phyloP scores from a whole-genome alignment of 345 rosid species.

The Aegle marmelos region DNA sequence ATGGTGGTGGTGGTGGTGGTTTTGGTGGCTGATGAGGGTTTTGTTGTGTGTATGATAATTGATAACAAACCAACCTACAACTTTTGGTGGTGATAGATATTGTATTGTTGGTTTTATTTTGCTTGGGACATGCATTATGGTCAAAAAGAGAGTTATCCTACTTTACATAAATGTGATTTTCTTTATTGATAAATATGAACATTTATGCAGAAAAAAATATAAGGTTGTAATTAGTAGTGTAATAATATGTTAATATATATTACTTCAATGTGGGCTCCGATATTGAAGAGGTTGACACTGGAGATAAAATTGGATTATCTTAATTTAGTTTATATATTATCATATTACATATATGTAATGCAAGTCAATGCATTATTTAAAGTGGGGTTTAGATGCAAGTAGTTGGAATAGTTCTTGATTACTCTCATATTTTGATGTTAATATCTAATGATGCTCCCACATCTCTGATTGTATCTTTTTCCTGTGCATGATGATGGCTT shows the following conservation, averaged over 20 bases:
- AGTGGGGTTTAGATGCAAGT: constrained; percentile 4
- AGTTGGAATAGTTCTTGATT: constrained; percentile 4
- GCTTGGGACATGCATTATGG: neutral
- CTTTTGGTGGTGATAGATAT: constrained; percentile 9
- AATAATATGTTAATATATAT: too few species aligned
- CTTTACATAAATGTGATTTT: constrained; percentile 14
- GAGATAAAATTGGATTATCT: neutral
- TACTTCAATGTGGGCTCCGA: neutral
- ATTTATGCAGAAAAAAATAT: too few species aligned
- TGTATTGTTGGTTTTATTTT: neutral
- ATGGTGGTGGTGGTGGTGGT: constrained; percentile 6
- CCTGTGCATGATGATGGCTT: neutral
- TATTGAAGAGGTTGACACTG: neutral
- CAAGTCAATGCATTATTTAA: neutral
- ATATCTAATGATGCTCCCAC: constrained; percentile 10
- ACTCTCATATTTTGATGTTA: neutral
- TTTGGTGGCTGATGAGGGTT: neutral
- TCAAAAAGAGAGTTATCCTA: constrained; percentile 21
- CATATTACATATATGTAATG: neutral
- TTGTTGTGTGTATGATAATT: neutral
- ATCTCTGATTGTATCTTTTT: neutral
- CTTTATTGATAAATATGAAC: neutral
- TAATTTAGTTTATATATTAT: neutral
- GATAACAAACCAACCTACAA: constrained; percentile 21
- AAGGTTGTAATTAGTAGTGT: too few species aligned